Evolutionary conservation across 257 asterid species (phyloP), one percentile per base, ranked within the genome.

Genomic region (Hygrophila difformis): DNA sequence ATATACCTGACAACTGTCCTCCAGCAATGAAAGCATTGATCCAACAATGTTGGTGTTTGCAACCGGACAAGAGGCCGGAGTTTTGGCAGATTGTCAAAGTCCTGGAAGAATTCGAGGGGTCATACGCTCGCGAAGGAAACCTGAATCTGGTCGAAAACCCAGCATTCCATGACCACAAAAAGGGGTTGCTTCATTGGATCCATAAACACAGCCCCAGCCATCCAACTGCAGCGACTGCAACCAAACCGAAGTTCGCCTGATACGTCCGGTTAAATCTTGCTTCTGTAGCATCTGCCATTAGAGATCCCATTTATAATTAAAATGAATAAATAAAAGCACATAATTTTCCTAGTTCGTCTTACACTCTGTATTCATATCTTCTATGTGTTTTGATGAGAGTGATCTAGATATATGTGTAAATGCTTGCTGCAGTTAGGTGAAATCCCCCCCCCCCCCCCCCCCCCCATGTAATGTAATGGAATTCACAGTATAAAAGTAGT

Each of bases 81-180:
- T 88, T 88, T 61, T 75, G 87, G 94, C 93, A 81, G 78, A 77
- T 88, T 11, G 91, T 84, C 63, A 77, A 77, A 75, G 82, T 79
- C 6, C 53, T 88, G 47, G 91, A 88, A 69, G 74, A 77, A 76
- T 79, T 88, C 3, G 76, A 75, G 56, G 48, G 73, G 40, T 77
- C 93, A 1, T 52, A 63, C 0, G 73, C 74, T 48, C 65, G 55
- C 10, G 76, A 77, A 23, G 89, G 95, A 53, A 75, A 81, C 36
- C 63, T 80, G 40, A 75, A 57, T 44, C 73, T 69, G 18, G 75
- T 81, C 17, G 75, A 64, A 18, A 72, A 55, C 50, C 56, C 49
- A 14, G 41, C 63, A 7, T 64, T 51, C 41, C 79, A 64, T 14
- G 92, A 83, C 60, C 81, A 70, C 50, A 83, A 67, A 66, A 83